Evolutionary conservation across 192 early-diverging fungal species (phyloP).

Genomic region (Entophlyctis luteolus): DNA sequence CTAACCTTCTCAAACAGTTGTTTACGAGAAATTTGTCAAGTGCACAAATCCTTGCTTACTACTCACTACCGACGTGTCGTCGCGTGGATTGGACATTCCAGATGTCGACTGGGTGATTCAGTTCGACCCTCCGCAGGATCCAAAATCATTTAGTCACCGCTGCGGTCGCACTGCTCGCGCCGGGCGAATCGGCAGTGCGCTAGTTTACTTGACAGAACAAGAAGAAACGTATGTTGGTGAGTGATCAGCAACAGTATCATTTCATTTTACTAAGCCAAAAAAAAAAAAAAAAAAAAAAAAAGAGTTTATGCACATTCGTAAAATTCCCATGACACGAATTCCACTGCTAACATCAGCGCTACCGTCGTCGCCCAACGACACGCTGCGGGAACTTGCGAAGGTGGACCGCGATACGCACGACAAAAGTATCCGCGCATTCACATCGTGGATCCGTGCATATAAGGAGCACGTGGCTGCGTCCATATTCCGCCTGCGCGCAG

Average conservation of each 20-base stretch:
- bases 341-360: not conserved
- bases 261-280: not conserved
- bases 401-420: slow-evolving; percentile 79
- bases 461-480: slow-evolving; percentile 88
- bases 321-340: slow-evolving; percentile 69
- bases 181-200: slow-evolving; percentile 78
- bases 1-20: slow-evolving; percentile 32
- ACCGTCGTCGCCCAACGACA: not conserved
- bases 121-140: slow-evolving; percentile 92
- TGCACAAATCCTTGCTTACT: slow-evolving; percentile 70
- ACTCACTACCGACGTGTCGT: slow-evolving; percentile 93
- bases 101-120: slow-evolving; percentile 94
- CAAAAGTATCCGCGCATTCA: slow-evolving; percentile 74
- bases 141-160: slow-evolving; percentile 91
- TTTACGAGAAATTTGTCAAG: slow-evolving; percentile 69
- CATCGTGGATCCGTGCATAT: slow-evolving; percentile 86
- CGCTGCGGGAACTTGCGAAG: slow-evolving; percentile 53
- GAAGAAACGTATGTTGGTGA: slow-evolving; percentile 84
- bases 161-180: slow-evolving; percentile 90
- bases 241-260: not conserved
- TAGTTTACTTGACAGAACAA: slow-evolving; percentile 71
- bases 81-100: slow-evolving; percentile 91
- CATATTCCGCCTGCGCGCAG: slow-evolving; percentile 83
- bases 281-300: not conserved
- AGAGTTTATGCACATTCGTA: slow-evolving; percentile 81